Percentiles rank a stretch among this genome's conserved stretches.
Evolutionary conservation across 495 filamentous ascomycete species (phyloP).

Genomic region (Xylaria castorea): DNA sequence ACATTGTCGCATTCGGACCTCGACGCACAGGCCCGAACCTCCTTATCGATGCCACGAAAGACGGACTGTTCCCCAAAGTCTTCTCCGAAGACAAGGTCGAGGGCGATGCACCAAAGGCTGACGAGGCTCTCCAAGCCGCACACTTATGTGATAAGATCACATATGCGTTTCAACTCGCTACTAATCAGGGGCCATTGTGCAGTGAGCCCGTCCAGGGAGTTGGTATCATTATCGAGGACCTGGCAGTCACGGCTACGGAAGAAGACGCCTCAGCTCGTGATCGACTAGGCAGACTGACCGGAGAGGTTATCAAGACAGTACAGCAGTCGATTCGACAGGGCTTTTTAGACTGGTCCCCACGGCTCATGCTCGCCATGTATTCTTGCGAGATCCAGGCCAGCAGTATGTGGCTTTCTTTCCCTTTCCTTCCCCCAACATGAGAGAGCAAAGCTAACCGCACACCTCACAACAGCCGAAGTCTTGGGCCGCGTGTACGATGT

Average conservation of each 20-base stretch:
- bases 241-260: constrained; percentile 63
- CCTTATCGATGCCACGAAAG: constrained; percentile 81
- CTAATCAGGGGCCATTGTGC: constrained; percentile 86
- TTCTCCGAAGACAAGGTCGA: constrained; percentile 55
- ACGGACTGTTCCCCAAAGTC: constrained; percentile 76
- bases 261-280: constrained; percentile 68
- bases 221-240: constrained; percentile 87
- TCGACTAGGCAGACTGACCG: constrained; percentile 79
- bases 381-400: constrained; percentile 96
- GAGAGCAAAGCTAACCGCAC: constrained; percentile 26
- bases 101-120: constrained; percentile 41
- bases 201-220: constrained; percentile 93
- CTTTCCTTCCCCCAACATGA: neutral
- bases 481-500: constrained; percentile 94
- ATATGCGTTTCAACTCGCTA: constrained; percentile 95
- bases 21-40: constrained; percentile 85
- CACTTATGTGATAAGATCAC: constrained; percentile 89
- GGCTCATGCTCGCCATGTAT: constrained; percentile 97
- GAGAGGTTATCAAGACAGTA: constrained; percentile 87
- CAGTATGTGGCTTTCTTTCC: constrained; percentile 59
- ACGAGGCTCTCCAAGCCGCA: constrained; percentile 66
- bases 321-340: constrained; percentile 84
- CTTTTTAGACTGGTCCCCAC: constrained; percentile 94
- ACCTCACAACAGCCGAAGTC: constrained; percentile 71
- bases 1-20: constrained; percentile 89